These are phyloP conservation scores for Pythium chondricola DNA, from an alignment of 352 stramenopile genomes.

Conservation along the genomic window DNA sequence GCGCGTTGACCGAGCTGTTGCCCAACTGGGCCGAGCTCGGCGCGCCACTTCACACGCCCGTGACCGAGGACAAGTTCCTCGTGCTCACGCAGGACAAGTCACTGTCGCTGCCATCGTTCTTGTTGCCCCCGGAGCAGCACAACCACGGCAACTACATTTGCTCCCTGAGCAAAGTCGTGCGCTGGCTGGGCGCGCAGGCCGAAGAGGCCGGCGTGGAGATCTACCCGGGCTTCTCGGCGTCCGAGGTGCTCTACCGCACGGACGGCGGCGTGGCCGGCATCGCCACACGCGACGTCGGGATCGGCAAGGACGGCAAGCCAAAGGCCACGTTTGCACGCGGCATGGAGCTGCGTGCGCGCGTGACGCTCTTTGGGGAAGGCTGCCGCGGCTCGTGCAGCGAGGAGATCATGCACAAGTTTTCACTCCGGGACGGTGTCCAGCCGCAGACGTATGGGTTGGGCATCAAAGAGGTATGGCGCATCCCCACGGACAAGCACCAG, in stretches of 20 bases:
- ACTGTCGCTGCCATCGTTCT: slow-evolving; percentile 87
- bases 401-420: slow-evolving; percentile 95
- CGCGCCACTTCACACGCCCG: slow-evolving; percentile 88
- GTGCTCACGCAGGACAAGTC: slow-evolving; percentile 87
- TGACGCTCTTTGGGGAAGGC: slow-evolving; percentile 97
- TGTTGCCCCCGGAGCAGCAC: slow-evolving; percentile 94
- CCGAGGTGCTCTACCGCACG: slow-evolving; percentile 86
- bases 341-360: slow-evolving; percentile 94
- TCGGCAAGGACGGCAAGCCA: slow-evolving; percentile 93
- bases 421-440: slow-evolving; percentile 87
- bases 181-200: slow-evolving; percentile 95
- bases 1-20: slow-evolving; percentile 95
- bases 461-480: slow-evolving; percentile 97
- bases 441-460: slow-evolving; percentile 98
- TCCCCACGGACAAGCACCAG: slow-evolving; percentile 92
- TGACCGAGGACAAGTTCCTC: slow-evolving; percentile 93
- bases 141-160: slow-evolving; percentile 99
- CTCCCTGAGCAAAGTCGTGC: slow-evolving; percentile 93
- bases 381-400: slow-evolving; percentile 96
- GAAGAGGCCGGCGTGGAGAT: slow-evolving; percentile 99
- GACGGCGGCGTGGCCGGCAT: slow-evolving; percentile 90
- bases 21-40: slow-evolving; percentile 92
- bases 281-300: slow-evolving; percentile 97
- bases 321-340: slow-evolving; percentile 97
- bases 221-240: slow-evolving; percentile 97